Evolutionary conservation across 371 early-diverging fungal genomes (phyloP).

Genomic region (Phascolomyces articulosus): DNA sequence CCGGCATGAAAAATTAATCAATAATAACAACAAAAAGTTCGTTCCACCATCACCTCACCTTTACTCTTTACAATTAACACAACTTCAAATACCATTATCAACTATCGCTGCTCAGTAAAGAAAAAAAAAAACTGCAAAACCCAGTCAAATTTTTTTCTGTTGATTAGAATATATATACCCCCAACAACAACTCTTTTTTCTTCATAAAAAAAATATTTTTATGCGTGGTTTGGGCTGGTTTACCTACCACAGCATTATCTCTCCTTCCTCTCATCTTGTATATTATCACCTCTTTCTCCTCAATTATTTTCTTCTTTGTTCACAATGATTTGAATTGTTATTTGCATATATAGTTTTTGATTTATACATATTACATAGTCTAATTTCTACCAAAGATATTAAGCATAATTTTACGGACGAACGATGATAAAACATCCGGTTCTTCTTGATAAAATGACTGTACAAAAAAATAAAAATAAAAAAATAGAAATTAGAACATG

Average conservation of each 20-base stretch:
- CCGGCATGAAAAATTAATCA: conserved; percentile 14
- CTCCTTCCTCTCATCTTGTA: too few relatives aligned
- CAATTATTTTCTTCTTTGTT: too few relatives aligned
- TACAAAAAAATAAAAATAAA: conserved; percentile 9
- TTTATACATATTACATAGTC: neutral
- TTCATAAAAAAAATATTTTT: too few relatives aligned
- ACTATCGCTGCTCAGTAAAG: conserved; percentile 35
- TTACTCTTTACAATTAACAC: conserved; percentile 48
- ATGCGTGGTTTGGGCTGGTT: too few relatives aligned
- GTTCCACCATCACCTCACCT: conserved; percentile 38
- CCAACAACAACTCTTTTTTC: too few relatives aligned
- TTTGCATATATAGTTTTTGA: neutral
- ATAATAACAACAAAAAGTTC: conserved; percentile 13
- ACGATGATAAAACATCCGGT: conserved; percentile 60
- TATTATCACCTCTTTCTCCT: too few relatives aligned
- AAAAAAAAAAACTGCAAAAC: neutral
- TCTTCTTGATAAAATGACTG: conserved; percentile 69
- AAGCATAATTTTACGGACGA: conserved; percentile 59
- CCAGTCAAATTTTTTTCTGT: too few relatives aligned
- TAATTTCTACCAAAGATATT: conserved; percentile 62
- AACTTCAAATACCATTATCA: conserved; percentile 44
- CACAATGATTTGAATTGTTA: neutral
- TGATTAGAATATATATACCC: neutral
- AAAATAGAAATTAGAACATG: too few relatives aligned
- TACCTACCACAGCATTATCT: too few relatives aligned